Base-by-base conservation (phyloP, 148 eudicot genomes). In the Amaranthus hypochondriacus region DNA sequence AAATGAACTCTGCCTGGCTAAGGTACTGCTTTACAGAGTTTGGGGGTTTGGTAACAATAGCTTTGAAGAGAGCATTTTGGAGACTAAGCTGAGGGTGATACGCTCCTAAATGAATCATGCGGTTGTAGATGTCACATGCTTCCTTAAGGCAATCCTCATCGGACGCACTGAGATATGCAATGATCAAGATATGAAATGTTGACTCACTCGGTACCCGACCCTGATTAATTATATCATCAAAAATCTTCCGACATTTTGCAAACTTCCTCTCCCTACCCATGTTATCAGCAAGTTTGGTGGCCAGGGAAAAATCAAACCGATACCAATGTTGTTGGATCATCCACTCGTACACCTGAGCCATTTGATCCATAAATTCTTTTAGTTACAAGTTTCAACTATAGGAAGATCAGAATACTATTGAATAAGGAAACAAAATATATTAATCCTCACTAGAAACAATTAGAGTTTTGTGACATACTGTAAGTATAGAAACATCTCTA, bases 261-360 rank as follows among this genome's bases (percentile, higher is more conserved):
- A 21, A 79, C 67, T 96, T 96, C 55, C 88, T 81, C 76, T 92
- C 91, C 78, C 89, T 87, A 28, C 99, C 99, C 83, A 92, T 63
- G 81, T 76, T 90, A 80, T 96, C 96, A 42, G 99, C 99, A 73
- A 96, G 84, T 83, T 85, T 92, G 14, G 97, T 90, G 28, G 96
- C 91, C 76, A 96, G 89, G 71, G 85, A 86, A 79, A 92, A 92
- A 84, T 96, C 96, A 76, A 96, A 96, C 55, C 66, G 83, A 79
- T 87, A 92, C 99, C 97, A 96, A 68, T 85, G 89, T 72, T 86
- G 96, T 62, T 86, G 90, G 73, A 70, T 85, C 98, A 94, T 94
- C 98, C 98, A 94, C 79, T 88, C 87, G 86, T 88, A 94, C 28
- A 91, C 97, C 98, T 94, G 81, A 54, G 72, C 68, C 10, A 54